Percentiles rank a stretch among this genome's conserved stretches.
Conservation (phyloP, 495 filamentous ascomycete genomes). For the Thozetella sp. region DNA sequence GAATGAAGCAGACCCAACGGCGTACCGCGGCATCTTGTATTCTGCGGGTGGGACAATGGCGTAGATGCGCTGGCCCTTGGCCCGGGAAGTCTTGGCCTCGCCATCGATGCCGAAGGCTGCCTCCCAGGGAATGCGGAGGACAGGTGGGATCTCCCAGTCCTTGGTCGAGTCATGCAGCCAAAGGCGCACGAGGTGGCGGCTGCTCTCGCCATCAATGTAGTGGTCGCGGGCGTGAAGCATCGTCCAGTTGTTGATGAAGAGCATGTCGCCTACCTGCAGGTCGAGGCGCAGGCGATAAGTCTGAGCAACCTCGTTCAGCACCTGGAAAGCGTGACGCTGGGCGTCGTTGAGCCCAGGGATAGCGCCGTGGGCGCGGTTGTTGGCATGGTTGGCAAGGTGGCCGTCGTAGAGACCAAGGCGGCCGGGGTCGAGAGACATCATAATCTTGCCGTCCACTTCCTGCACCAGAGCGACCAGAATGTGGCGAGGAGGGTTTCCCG, state of each 20-base stretch:
- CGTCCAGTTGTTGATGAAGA: constrained; percentile 65
- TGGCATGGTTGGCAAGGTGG: constrained; percentile 26
- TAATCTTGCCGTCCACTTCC: constrained; percentile 28
- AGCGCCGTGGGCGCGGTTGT: constrained; percentile 5
- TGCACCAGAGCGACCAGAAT: constrained; percentile 38
- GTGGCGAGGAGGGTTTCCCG: constrained; percentile 29
- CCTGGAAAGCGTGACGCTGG: constrained; percentile 36
- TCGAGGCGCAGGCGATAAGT: constrained; percentile 39
- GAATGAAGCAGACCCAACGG: constrained; percentile 44
- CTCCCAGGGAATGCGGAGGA: constrained; percentile 45
- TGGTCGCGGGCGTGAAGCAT: constrained; percentile 58
- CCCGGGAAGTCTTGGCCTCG: constrained; percentile 8
- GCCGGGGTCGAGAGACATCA: constrained; percentile 40
- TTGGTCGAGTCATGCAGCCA: constrained; percentile 47
- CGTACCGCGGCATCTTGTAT: constrained; percentile 44
- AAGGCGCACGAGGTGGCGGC: constrained; percentile 51
- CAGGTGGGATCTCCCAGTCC: constrained; percentile 38
- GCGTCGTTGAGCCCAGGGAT: constrained; percentile 29
- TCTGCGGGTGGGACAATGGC: constrained; percentile 32
- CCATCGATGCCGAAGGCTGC: constrained; percentile 33
- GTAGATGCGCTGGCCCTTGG: constrained; percentile 17
- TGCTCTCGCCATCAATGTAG: constrained; percentile 32
- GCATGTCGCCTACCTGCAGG: constrained; percentile 58
- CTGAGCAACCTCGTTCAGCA: constrained; percentile 29
- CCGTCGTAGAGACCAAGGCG: constrained; percentile 35